Evolutionary conservation across 441 rosid genomes (phyloP), one percentile per base, ranked within the genome.

Genomic region (Capsella rubella): DNA sequence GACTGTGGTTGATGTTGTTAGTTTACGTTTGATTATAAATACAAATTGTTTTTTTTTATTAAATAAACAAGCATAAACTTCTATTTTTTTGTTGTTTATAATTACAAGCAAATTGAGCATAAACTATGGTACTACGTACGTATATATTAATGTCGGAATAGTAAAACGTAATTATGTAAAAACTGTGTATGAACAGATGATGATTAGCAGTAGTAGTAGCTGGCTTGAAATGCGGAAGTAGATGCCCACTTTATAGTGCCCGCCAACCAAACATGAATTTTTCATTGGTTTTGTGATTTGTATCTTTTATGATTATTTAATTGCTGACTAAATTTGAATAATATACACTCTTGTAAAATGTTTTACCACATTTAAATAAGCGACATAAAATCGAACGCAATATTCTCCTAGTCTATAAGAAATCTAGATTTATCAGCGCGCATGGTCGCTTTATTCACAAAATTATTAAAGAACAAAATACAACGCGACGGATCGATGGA

Each of bases 161-260:
- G 37, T 29, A 40, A 4, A 21, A 16, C 55, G 35, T 57, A 18
- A 29, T 6, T 3, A 43, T 8, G 21, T 50, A 9, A 50, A 50
- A 3, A 21, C 54, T 9, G 29, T 18, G 68, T 75, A 60, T 75
- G 79, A 75, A 75, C 74, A 61, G 51, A 75, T 69, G 64, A 69
- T 75, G 70, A 75, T 69, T 75, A 75, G 78, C 21, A 51, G 78
- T 56, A 67, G 69, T 75, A 75, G 78, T 32, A 51, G 78, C 63
- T 75, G 69, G 78, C 78, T 67, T 67, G 47, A 60, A 60, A 74
- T 74, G 73, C 68, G 73, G 68, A 67, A 74, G 68, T 75, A 75
- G 74, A 75, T 62, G 75, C 79, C 64, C 60, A 75, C 74, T 75
- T 69, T 75, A 62, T 46, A 75, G 71, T 75, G 79, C 65, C 70